These are phyloP conservation scores for Penicillium herquei DNA, from an alignment of 495 filamentous ascomycete genomes.

Conservation along the genomic window DNA sequence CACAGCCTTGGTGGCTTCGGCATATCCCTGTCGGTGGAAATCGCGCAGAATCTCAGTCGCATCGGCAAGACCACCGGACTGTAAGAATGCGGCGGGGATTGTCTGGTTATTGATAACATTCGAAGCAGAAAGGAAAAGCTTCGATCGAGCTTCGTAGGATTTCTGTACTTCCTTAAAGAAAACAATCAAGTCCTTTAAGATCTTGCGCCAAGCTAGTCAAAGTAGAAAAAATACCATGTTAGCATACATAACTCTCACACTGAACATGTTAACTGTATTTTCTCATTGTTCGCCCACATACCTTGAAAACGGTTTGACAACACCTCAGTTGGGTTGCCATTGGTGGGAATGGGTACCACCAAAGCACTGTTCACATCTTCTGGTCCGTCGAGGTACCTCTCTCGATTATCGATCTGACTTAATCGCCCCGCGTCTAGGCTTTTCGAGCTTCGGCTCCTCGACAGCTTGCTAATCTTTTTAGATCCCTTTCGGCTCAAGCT, in stretches of 20 bases:
- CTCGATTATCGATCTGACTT: slow-evolving; percentile 54
- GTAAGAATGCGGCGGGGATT: slow-evolving; percentile 67
- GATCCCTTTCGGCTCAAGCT: slow-evolving; percentile 87
- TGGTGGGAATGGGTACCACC: slow-evolving; percentile 83
- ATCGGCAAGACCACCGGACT: slow-evolving; percentile 80
- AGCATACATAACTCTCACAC: not conserved
- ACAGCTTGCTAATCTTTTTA: slow-evolving; percentile 35
- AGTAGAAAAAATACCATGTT: not conserved
- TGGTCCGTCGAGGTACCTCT: slow-evolving; percentile 55
- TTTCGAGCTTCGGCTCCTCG: too few species aligned
- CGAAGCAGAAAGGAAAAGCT: slow-evolving; percentile 77
- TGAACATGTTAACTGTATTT: too few species aligned
- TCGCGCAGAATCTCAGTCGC: slow-evolving; percentile 75
- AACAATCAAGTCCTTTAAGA: slow-evolving; percentile 89
- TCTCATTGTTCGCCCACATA: slow-evolving; percentile 26
- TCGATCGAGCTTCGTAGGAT: slow-evolving; percentile 83
- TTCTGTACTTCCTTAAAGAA: slow-evolving; percentile 93
- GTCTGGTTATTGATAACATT: slow-evolving; percentile 80
- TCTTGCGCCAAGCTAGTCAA: slow-evolving; percentile 81
- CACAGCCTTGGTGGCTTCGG: slow-evolving; percentile 81
- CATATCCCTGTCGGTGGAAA: slow-evolving; percentile 78
- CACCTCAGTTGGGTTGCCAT: slow-evolving; percentile 82
- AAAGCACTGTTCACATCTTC: slow-evolving; percentile 83
- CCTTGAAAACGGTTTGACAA: slow-evolving; percentile 88
- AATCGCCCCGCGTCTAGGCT: slow-evolving; percentile 58